Conservation (phyloP, 441 rosid genomes). For the Sinapis alba region DNA sequence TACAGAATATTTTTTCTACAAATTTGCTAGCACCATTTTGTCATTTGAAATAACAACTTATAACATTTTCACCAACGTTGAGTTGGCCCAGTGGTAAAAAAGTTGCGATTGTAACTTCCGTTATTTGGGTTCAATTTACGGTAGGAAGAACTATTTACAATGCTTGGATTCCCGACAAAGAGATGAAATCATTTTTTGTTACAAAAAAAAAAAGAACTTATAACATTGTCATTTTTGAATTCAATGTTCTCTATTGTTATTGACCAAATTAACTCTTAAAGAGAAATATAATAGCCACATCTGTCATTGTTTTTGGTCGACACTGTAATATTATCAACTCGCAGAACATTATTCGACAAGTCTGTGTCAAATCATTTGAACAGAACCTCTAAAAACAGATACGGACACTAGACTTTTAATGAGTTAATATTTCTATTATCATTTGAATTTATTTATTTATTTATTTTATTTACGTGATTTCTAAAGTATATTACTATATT, state of each 20-base stretch:
- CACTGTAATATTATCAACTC: background rate
- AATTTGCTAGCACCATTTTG: background rate
- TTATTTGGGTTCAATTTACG: too few relatives aligned
- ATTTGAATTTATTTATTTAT: background rate
- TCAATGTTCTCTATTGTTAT: background rate
- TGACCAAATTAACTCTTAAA: too few relatives aligned
- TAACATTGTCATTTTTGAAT: too few relatives aligned
- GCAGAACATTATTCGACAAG: background rate
- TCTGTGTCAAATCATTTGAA: slow-evolving; percentile 14
- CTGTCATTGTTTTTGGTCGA: background rate
- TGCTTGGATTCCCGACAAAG: too few relatives aligned
- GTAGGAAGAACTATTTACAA: too few relatives aligned
- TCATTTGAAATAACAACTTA: background rate
- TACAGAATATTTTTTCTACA: too few relatives aligned
- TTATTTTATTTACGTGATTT: background rate
- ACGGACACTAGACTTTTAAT: background rate
- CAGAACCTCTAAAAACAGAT: background rate
- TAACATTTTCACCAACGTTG: too few relatives aligned
- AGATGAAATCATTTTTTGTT: too few relatives aligned
- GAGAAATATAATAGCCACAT: background rate
- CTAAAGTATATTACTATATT: background rate
- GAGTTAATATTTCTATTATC: background rate
- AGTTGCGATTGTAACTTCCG: too few relatives aligned
- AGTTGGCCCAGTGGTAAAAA: too few relatives aligned
- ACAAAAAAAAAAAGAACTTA: too few relatives aligned